Base-by-base conservation (phyloP, 768 basidiomycete genomes). In the Kwoniella shandongensis region DNA sequence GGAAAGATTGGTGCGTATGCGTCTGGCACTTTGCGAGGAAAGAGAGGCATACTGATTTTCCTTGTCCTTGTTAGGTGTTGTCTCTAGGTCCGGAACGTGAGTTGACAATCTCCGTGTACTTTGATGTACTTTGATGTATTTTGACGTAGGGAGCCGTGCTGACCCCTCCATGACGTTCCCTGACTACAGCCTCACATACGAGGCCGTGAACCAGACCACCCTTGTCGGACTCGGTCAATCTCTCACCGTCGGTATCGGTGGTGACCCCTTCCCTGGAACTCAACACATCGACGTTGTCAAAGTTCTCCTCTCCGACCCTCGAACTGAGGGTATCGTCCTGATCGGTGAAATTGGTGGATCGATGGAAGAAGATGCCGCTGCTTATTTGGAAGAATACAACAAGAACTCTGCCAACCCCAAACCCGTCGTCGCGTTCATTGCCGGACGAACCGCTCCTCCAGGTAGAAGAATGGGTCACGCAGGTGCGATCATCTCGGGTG, bases 331-430 rank as follows among this genome's bases (percentile, higher is more conserved):
- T 67, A 93, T 99, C 64, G 94, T 99, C 62, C 81, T 98, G 61
- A 99, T 99, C 68, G 96, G 96, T 59, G 96, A 99, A 80, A 99
- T 99, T 67, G 96, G 96, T 62, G 96, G 96, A 20, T 88, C 90
- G 7, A 96, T 97, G 94, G 96, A 99, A 79, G 96, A 99, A 78
- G 94, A 98, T 63, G 96, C 96, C 6, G 96, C 96, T 4, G 96
- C 92, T 67, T 98, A 94, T 79, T 81, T 99, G 53, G 88, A 89
- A 75, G 82, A 83, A 77, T 87, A 89, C 81, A 99, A 99, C 82
- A 89, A 90, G 79, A 91, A 87, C 25, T 83, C 88, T 51, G 78
- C 78, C 53, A 81, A 86, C 64, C 90, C 90, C 55, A 99, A 99
- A 79, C 96, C 96, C 46, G 91, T 98, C 32, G 91, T 99, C 54